Conservation (phyloP, 1,284 basidiomycete species). For the Trichosporon ovoides region DNA sequence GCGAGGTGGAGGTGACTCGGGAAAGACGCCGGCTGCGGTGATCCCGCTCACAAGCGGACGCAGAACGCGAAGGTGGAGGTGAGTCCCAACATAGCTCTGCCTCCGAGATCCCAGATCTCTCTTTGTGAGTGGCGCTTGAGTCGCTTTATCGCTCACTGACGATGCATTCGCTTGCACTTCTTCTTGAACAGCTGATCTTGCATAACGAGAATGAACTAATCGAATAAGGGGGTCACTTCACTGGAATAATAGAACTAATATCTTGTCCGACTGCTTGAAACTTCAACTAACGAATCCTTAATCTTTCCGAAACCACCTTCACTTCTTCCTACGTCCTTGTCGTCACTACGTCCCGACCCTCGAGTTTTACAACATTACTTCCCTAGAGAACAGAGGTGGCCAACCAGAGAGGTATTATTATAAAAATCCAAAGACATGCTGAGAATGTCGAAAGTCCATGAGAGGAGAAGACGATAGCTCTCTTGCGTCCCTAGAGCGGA, state of each 20-base stretch:
- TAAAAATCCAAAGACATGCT: conserved; percentile 3
- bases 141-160: too few species aligned
- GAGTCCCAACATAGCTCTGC: too few species aligned
- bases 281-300: too few species aligned
- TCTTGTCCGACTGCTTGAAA: too few species aligned
- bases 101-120: too few species aligned
- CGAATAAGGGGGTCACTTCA: too few species aligned
- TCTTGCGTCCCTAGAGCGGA: not conserved
- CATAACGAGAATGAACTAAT: too few species aligned
- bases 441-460: conserved; percentile 3
- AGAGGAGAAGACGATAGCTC: not conserved
- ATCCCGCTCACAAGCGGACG: not conserved
- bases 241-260: too few species aligned
- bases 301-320: too few species aligned
- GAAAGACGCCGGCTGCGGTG: not conserved
- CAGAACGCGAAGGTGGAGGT: conserved; percentile 2
- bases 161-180: too few species aligned
- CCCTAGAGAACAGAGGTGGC: not conserved
- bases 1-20: not conserved
- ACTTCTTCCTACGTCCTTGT: not conserved
- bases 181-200: too few species aligned
- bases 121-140: too few species aligned
- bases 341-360: not conserved
- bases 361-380: conserved; percentile 3
- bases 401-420: not conserved